Evolutionary conservation across 345 rosid genomes (phyloP).

Genomic region (Noccaea caerulescens): DNA sequence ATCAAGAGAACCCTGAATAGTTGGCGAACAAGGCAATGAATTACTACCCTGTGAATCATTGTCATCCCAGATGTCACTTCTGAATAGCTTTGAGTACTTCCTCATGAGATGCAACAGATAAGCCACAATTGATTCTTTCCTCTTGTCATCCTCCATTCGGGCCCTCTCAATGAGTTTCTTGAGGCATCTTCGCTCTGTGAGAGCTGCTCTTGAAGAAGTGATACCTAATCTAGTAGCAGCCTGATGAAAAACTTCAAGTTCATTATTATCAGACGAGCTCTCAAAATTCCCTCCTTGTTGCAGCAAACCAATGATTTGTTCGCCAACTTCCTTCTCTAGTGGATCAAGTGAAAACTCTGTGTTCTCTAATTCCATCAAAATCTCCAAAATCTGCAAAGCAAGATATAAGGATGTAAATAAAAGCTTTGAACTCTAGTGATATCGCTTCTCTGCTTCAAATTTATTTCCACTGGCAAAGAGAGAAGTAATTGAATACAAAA

Average conservation of each 20-base stretch:
- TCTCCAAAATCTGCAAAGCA: slow-evolving; percentile 70
- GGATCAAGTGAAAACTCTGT: slow-evolving; percentile 65
- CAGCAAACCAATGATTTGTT: slow-evolving; percentile 74
- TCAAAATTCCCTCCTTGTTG: slow-evolving; percentile 90
- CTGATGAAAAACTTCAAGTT: slow-evolving; percentile 86
- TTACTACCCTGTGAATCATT: slow-evolving; percentile 84
- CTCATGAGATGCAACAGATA: slow-evolving; percentile 91
- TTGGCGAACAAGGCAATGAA: slow-evolving; percentile 90
- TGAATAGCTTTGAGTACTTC: slow-evolving; percentile 89
- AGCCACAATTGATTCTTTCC: slow-evolving; percentile 94
- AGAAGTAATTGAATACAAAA: slow-evolving; percentile 17
- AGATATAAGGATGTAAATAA: slow-evolving; percentile 15
- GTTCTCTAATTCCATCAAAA: slow-evolving; percentile 68
- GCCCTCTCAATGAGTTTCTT: slow-evolving; percentile 94
- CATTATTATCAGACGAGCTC: slow-evolving; percentile 61
- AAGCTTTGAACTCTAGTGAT: not conserved
- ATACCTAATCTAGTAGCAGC: slow-evolving; percentile 85
- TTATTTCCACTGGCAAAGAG: slow-evolving; percentile 2
- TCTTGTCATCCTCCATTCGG: slow-evolving; percentile 88
- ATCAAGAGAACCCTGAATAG: slow-evolving; percentile 62
- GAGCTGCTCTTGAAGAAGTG: slow-evolving; percentile 87
- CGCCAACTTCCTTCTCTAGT: slow-evolving; percentile 86
- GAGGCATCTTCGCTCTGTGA: slow-evolving; percentile 88
- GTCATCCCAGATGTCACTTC: slow-evolving; percentile 85
- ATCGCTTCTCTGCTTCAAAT: not conserved